These are phyloP conservation scores for Aspergillus fischeri DNA, from an alignment of 2,329 filamentous ascomycete species.

Conservation along the genomic window DNA sequence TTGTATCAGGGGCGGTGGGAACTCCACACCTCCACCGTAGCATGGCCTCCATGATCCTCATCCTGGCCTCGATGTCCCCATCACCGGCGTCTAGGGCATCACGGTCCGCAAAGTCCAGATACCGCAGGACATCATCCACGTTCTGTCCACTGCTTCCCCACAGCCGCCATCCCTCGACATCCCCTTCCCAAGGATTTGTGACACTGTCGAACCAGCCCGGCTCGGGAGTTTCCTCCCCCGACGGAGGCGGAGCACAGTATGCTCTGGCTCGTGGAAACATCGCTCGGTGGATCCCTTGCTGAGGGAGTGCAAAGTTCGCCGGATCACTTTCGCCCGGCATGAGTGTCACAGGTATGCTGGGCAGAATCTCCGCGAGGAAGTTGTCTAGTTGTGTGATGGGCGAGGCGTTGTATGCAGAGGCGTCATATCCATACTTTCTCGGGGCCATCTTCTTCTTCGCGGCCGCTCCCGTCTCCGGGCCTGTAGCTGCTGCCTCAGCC, in stretches of 20 bases:
- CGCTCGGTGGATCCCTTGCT: constrained; percentile 87
- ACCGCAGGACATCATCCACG: constrained; percentile 88
- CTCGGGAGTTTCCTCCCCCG: constrained; percentile 36
- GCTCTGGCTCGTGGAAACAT: constrained; percentile 76
- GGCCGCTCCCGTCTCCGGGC: constrained; percentile 24
- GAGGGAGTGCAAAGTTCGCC: constrained; percentile 82
- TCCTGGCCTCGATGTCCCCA: constrained; percentile 59
- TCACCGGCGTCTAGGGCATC: constrained; percentile 24
- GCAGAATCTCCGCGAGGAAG: constrained; percentile 76
- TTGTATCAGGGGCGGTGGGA: constrained; percentile 90
- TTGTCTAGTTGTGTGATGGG: constrained; percentile 80
- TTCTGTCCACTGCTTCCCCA: constrained; percentile 89
- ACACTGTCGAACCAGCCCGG: constrained; percentile 79
- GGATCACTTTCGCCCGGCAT: constrained; percentile 82
- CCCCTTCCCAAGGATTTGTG: constrained; percentile 90
- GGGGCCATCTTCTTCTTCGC: constrained; percentile 46
- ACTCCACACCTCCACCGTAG: constrained; percentile 87
- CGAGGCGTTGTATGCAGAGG: constrained; percentile 77
- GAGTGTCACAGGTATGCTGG: constrained; percentile 81
- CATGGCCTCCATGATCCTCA: constrained; percentile 93
- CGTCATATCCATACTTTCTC: constrained; percentile 95
- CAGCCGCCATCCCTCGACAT: constrained; percentile 84
- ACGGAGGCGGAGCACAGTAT: constrained; percentile 50
- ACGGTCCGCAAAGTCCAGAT: constrained; percentile 56
- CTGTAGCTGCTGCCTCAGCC: constrained; percentile 33